These are phyloP conservation scores for Entomortierella lignicola DNA, from an alignment of 192 early-diverging fungal genomes.

Conservation along the genomic window DNA sequence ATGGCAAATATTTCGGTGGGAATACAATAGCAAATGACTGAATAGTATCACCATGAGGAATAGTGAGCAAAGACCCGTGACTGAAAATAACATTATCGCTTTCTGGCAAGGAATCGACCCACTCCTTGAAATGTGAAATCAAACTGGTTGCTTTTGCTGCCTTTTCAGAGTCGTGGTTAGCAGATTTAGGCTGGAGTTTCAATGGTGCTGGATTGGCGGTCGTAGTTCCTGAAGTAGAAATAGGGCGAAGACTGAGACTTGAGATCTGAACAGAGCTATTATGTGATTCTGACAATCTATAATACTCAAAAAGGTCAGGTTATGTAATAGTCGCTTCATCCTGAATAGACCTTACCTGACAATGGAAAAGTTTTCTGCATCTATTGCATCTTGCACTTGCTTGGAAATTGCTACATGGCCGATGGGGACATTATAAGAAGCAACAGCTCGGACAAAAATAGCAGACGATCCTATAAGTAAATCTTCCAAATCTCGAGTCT, in stretches of 20 bases:
- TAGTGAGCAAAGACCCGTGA: constrained; percentile 54
- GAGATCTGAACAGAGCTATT: constrained; percentile 18
- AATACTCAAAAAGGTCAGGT: too few species aligned
- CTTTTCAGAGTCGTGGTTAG: constrained; percentile 39
- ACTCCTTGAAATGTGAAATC: constrained; percentile 38
- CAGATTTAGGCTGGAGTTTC: constrained; percentile 49
- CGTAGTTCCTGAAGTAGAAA: constrained; percentile 29
- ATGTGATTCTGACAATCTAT: constrained; percentile 42
- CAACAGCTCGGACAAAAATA: constrained; percentile 51
- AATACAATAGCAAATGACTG: constrained; percentile 53
- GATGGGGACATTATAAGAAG: constrained; percentile 42
- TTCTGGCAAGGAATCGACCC: constrained; percentile 20
- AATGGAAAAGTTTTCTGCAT: constrained; percentile 61
- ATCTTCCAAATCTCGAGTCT: constrained; percentile 44
- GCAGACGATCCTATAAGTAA: constrained; percentile 20
- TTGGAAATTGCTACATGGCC: constrained; percentile 61
- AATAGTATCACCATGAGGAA: constrained; percentile 26
- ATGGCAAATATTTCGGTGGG: constrained; percentile 43
- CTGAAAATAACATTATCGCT: constrained; percentile 49
- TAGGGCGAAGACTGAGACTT: constrained; percentile 38
- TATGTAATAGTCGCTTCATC: too few species aligned
- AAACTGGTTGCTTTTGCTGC: constrained; percentile 17
- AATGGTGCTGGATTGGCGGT: constrained; percentile 27
- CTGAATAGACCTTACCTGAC: constrained; percentile 55
- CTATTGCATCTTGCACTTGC: constrained; percentile 54